A percentile compares a stretch with the other conserved stretches of the same genome.
phyloP scores from a whole-genome alignment of 345 rosid species.

The Rhodamnia rubescens region DNA sequence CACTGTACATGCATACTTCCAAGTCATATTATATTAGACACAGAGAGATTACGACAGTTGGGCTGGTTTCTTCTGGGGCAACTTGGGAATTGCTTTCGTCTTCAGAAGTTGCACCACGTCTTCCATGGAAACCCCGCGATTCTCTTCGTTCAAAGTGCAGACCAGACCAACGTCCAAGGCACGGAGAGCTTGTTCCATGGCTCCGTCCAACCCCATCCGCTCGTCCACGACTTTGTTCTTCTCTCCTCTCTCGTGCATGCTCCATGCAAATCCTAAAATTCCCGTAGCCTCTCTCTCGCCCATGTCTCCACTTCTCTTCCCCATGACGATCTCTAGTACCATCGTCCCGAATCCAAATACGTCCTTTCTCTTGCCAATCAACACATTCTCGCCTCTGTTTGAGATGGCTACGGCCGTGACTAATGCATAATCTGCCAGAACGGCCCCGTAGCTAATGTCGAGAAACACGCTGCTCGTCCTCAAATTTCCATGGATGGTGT shows the following conservation, averaged over 20 bases:
- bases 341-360: slow-evolving; percentile 8
- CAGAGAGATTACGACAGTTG: neutral
- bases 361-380: neutral
- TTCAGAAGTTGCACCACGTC: slow-evolving; percentile 3
- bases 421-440: slow-evolving; percentile 9
- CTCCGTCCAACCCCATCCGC: neutral
- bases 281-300: neutral
- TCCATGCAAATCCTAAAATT: slow-evolving; percentile 9
- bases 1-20: neutral
- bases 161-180: slow-evolving; percentile 3
- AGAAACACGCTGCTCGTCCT: neutral
- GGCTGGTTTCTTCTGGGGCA: slow-evolving; percentile 2
- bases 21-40: neutral
- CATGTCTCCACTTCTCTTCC: neutral
- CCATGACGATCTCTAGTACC: slow-evolving; percentile 6
- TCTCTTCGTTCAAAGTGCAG: neutral
- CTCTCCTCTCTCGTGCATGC: slow-evolving; percentile 9
- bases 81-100: neutral
- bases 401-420: neutral
- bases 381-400: neutral
- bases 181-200: slow-evolving; percentile 1
- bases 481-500: slow-evolving; percentile 5
- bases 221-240: neutral
- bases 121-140: slow-evolving; percentile 6
- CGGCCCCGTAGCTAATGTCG: neutral